A percentile compares a stretch with the other conserved stretches of the same genome.
Conservation (phyloP, 2,329 filamentous ascomycete species). For the Hypoxylon sp. region DNA sequence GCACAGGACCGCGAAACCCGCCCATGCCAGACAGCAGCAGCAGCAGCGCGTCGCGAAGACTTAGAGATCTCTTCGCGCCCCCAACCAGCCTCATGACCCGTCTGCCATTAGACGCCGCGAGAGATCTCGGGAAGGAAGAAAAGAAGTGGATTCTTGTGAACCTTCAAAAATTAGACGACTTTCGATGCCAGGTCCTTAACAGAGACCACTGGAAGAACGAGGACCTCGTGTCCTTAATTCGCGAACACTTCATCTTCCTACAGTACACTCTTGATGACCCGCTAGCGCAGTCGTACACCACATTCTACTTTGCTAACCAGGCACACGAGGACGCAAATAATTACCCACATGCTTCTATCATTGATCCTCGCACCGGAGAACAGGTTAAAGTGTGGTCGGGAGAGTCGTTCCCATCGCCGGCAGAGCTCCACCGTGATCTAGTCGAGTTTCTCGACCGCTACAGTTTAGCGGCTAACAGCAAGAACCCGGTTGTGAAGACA, state of each 20-base stretch:
- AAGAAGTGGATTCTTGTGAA: constrained; percentile 98
- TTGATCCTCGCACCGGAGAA: constrained; percentile 95
- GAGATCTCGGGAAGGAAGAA: constrained; percentile 86
- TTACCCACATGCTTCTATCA: constrained; percentile 95
- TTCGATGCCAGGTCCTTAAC: constrained; percentile 94
- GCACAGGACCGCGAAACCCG: constrained; percentile 52
- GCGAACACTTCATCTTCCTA: constrained; percentile 95
- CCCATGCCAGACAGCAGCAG: constrained; percentile 66
- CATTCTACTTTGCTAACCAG: constrained; percentile 85
- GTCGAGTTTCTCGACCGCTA: constrained; percentile 98
- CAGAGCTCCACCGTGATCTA: constrained; percentile 90
- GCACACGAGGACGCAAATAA: constrained; percentile 85
- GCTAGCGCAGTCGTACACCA: constrained; percentile 83
- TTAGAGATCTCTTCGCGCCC: constrained; percentile 93
- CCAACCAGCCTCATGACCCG: constrained; percentile 91
- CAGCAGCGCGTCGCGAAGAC: constrained; percentile 75
- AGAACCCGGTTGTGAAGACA: constrained; percentile 89
- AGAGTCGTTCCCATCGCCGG: constrained; percentile 79
- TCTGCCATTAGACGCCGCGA: constrained; percentile 85
- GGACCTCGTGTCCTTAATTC: constrained; percentile 82
- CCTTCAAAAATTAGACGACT: constrained; percentile 92
- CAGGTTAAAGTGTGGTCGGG: constrained; percentile 98
- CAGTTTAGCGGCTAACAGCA: constrained; percentile 87
- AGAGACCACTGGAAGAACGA: constrained; percentile 95
- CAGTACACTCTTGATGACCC: constrained; percentile 92